Conservation (phyloP, 1,284 basidiomycete genomes). For the Athelia psychrophila region DNA sequence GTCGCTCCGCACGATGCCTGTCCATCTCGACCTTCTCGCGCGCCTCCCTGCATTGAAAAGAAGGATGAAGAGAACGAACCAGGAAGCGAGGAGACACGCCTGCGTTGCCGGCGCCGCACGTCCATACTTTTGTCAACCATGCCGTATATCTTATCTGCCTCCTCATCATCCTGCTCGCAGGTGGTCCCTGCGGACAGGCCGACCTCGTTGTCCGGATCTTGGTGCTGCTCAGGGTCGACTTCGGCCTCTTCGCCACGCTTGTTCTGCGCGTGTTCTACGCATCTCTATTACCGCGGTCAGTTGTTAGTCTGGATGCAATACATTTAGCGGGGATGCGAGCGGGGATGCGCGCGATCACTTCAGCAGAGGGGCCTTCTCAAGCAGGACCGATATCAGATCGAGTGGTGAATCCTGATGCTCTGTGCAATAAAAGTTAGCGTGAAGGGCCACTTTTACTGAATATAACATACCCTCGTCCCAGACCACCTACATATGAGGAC, state of each 20-base stretch:
- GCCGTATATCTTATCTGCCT: constrained; percentile 96
- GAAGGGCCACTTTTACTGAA: neutral
- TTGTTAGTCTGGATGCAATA: constrained; percentile 3
- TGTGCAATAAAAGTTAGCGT: constrained; percentile 25
- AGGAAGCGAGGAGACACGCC: constrained; percentile 57
- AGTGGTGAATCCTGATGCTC: constrained; percentile 97
- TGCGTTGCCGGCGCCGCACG: constrained; percentile 72
- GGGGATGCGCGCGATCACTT: constrained; percentile 74
- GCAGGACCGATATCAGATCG: constrained; percentile 99
- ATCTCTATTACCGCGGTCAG: constrained; percentile 49
- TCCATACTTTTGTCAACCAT: constrained; percentile 90
- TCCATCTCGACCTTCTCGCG: constrained; percentile 72
- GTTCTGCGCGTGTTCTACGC: too few species aligned
- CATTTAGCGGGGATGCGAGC: neutral
- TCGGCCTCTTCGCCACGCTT: constrained; percentile 85
- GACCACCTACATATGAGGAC: constrained; percentile 93
- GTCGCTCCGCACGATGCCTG: constrained; percentile 74
- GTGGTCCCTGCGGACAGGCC: constrained; percentile 94
- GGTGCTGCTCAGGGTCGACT: constrained; percentile 85
- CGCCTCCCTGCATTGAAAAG: constrained; percentile 55
- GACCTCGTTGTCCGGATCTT: constrained; percentile 97
- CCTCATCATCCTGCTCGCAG: constrained; percentile 97
- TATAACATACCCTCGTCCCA: constrained; percentile 81
- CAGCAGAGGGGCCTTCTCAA: constrained; percentile 89
- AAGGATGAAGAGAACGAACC: constrained; percentile 36